Conservation (phyloP, 305 asterid species). For the Andrographis paniculata region DNA sequence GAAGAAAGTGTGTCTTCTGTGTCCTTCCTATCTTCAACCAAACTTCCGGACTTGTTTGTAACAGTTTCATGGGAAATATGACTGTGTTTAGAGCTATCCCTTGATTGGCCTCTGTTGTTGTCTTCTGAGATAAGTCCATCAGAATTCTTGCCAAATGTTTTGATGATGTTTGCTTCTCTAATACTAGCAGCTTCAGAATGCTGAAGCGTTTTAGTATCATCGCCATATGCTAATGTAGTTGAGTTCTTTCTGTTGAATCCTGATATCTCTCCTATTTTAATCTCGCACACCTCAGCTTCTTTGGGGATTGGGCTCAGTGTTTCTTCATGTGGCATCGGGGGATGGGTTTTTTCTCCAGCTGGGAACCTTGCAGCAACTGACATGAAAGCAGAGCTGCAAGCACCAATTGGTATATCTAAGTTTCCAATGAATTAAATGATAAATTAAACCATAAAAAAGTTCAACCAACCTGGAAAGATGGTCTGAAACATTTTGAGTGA, state of each 20-base stretch:
- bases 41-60: slow-evolving; percentile 28
- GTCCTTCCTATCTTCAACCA: slow-evolving; percentile 41
- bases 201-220: slow-evolving; percentile 28
- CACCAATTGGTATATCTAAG: slow-evolving; percentile 10
- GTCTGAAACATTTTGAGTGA: slow-evolving; percentile 95
- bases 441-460: slow-evolving; percentile 14
- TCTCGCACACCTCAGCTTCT: slow-evolving; percentile 40
- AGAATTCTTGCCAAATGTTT: slow-evolving; percentile 23
- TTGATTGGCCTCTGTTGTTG: slow-evolving; percentile 23
- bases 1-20: slow-evolving; percentile 58
- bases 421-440: slow-evolving; percentile 13
- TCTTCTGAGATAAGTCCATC: slow-evolving; percentile 27
- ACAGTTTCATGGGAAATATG: slow-evolving; percentile 35
- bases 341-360: slow-evolving; percentile 22
- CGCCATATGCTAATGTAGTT: slow-evolving; percentile 26
- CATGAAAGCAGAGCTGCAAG: slow-evolving; percentile 91
- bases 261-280: slow-evolving; percentile 36
- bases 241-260: slow-evolving; percentile 35
- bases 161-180: slow-evolving; percentile 29
- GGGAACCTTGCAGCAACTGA: slow-evolving; percentile 82
- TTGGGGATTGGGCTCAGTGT: slow-evolving; percentile 24
- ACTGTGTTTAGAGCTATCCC: slow-evolving; percentile 32
- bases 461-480: slow-evolving; percentile 84
- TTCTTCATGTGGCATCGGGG: slow-evolving; percentile 32
- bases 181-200: slow-evolving; percentile 25